phyloP scores from a whole-genome alignment of 352 stramenopile genomes.

The Pythium phragmiticola region DNA sequence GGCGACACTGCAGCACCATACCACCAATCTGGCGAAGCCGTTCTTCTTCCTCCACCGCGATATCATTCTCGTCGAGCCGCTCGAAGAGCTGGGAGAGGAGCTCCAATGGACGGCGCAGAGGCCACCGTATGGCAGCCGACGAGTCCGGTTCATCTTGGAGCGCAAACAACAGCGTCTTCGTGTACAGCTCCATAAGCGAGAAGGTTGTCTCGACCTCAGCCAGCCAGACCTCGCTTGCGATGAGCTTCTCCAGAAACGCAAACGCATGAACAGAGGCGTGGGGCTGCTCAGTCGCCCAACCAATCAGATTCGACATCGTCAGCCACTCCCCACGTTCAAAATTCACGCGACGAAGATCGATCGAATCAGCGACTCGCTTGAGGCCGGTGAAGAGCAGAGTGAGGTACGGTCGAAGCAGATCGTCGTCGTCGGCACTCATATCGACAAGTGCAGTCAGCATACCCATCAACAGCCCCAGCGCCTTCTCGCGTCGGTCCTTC shows the following conservation, averaged over 20 bases:
- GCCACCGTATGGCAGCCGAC: constrained; percentile 33
- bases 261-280: constrained; percentile 60
- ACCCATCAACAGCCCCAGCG: constrained; percentile 33
- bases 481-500: constrained; percentile 38
- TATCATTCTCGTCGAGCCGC: constrained; percentile 33
- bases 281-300: constrained; percentile 42
- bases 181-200: constrained; percentile 61
- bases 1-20: constrained; percentile 49
- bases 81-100: constrained; percentile 58
- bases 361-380: constrained; percentile 23
- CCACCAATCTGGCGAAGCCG: constrained; percentile 56
- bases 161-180: constrained; percentile 62
- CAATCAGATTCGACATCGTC: constrained; percentile 60
- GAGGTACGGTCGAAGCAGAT: constrained; percentile 58
- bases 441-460: constrained; percentile 58
- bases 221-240: constrained; percentile 56
- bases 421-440: constrained; percentile 52
- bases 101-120: constrained; percentile 37
- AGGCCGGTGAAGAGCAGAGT: constrained; percentile 55
- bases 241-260: constrained; percentile 57
- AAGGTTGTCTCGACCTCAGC: constrained; percentile 43
- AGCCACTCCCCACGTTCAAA: constrained; percentile 54
- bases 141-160: constrained; percentile 32
- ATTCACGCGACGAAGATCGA: constrained; percentile 17
- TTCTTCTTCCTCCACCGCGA: constrained; percentile 40